Conservation (phyloP, 2,329 filamentous ascomycete species). For the Dryadomyces sulphureus region DNA sequence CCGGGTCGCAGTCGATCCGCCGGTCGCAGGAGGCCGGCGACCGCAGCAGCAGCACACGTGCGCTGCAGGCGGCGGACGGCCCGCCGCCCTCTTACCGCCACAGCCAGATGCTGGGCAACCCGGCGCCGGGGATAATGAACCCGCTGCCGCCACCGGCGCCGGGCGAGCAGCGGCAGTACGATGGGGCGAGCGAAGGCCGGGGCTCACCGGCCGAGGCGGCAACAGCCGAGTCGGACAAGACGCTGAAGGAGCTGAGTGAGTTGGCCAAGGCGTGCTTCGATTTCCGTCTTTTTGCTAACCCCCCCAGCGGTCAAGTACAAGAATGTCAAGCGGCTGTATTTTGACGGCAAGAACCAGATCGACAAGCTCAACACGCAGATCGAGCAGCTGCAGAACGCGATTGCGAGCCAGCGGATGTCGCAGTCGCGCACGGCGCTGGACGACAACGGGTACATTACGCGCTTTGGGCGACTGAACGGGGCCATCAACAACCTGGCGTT, state of each 20-base stretch:
- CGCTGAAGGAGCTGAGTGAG: conserved; percentile 38
- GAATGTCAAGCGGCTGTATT: conserved; percentile 95
- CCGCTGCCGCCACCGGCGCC: conserved; percentile 21
- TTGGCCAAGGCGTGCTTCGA: conserved; percentile 9
- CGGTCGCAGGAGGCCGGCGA: conserved; percentile 33
- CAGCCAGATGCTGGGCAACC: conserved; percentile 22
- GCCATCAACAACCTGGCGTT: conserved; percentile 91
- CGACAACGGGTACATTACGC: conserved; percentile 80
- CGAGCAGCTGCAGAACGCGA: conserved; percentile 90
- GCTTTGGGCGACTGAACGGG: conserved; percentile 83
- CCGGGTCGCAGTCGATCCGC: conserved; percentile 28
- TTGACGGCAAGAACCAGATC: conserved; percentile 86
- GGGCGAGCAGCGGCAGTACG: no score
- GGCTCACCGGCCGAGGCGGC: neutral
- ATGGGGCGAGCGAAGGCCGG: neutral
- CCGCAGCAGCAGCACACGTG: conserved; percentile 23
- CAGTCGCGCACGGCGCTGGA: conserved; percentile 89
- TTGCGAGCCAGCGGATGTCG: conserved; percentile 89
- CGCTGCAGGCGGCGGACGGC: conserved; percentile 18
- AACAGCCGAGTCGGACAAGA: neutral
- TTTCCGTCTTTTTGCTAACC: neutral
- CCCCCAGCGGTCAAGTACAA: conserved; percentile 63
- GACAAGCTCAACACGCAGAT: conserved; percentile 78
- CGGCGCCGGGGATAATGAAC: conserved; percentile 26
- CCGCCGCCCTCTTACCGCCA: conserved; percentile 38